phyloP scores from a whole-genome alignment of 163 green algal species.

The Scenedesmus sp. region DNA sequence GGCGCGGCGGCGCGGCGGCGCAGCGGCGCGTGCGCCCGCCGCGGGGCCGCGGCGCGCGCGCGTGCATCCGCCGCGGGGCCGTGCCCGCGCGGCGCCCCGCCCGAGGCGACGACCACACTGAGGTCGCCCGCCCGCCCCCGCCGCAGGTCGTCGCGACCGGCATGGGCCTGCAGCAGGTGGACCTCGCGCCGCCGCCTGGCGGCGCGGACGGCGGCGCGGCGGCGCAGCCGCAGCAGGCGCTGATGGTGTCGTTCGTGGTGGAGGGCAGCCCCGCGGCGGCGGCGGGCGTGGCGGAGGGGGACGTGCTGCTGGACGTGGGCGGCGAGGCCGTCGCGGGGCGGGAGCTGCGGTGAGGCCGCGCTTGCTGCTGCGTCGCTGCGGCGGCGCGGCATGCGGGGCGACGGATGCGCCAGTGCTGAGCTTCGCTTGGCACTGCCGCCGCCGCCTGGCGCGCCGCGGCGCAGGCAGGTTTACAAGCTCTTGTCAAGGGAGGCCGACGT shows the following conservation, averaged over 20 bases:
- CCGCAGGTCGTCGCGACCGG: conserved; percentile 36
- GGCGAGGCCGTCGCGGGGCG: not conserved
- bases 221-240: not conserved
- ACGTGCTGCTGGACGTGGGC: conserved; percentile 24
- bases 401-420: not conserved
- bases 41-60: not conserved
- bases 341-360: conserved; percentile 18
- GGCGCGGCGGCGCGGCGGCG: not conserved
- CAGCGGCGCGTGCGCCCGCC: too few relatives aligned
- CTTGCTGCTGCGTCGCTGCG: not conserved
- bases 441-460: not conserved
- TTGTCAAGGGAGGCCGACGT: conserved; percentile 37
- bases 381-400: not conserved
- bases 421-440: not conserved
- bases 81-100: too few relatives aligned
- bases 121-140: too few relatives aligned
- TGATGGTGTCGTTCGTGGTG: conserved; percentile 43
- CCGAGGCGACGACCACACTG: too few relatives aligned
- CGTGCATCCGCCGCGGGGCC: not conserved
- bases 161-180: conserved; percentile 22
- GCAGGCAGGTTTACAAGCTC: conserved; percentile 36
- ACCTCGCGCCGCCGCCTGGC: not conserved
- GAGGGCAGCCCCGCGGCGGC: conserved; percentile 33
- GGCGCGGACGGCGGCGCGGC: not conserved
- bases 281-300: conserved; percentile 15